phyloP scores from a whole-genome alignment of 2,329 filamentous ascomycete species.

The Clonostachys rosea region DNA sequence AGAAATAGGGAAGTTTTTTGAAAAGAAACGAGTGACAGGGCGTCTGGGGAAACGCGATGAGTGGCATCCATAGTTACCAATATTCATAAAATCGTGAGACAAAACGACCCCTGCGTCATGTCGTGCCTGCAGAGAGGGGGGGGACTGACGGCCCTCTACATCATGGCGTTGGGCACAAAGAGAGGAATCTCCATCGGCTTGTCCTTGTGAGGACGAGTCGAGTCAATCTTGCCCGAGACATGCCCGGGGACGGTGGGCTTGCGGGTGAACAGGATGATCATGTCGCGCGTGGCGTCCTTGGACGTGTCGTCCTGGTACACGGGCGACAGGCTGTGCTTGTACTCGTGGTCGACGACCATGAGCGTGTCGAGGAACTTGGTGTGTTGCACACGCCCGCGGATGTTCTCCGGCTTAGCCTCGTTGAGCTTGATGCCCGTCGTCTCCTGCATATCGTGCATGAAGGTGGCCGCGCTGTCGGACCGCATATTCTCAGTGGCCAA shows the following conservation, averaged over 20 bases:
- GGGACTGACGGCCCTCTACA: no score
- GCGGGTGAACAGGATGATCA: slow-evolving; percentile 20
- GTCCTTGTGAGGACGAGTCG: slow-evolving; percentile 12
- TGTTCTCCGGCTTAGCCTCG: slow-evolving; percentile 10
- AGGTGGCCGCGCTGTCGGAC: slow-evolving; percentile 17
- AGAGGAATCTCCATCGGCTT: slow-evolving; percentile 17
- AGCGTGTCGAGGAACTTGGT: slow-evolving; percentile 17
- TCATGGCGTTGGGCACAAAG: slow-evolving; percentile 7
- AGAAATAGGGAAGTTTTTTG: no score
- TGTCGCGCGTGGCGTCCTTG: slow-evolving; percentile 16
- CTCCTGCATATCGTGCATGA: slow-evolving; percentile 17
- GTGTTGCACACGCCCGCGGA: slow-evolving; percentile 15
- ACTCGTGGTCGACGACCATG: slow-evolving; percentile 16
- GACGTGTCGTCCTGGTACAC: slow-evolving; percentile 12
- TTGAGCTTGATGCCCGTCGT: slow-evolving; percentile 12
- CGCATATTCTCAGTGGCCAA: slow-evolving; percentile 18
- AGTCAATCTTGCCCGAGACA: slow-evolving; percentile 15
- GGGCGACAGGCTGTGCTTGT: slow-evolving; percentile 17
- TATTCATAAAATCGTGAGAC: no score
- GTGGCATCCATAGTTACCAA: no score
- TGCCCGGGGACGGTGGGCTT: slow-evolving; percentile 14
- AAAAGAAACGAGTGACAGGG: no score
- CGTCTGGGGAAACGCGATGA: no score
- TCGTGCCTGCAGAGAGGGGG: no score
- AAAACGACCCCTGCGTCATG: no score